Conservation (phyloP, 208 protist genomes). For the Strigomonas culicis region DNA sequence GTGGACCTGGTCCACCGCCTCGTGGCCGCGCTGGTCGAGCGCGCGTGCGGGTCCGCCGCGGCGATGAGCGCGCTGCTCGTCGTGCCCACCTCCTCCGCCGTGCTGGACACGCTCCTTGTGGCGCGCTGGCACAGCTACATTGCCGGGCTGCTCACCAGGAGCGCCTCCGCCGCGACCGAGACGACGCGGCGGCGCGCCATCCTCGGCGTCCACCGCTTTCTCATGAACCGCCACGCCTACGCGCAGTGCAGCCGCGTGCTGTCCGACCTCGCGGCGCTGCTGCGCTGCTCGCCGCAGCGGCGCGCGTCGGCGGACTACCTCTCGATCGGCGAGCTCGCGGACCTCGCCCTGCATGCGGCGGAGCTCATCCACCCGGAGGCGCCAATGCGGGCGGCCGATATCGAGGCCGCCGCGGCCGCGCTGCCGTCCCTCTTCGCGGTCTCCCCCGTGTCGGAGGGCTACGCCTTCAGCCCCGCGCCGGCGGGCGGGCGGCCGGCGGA, state of each 20-base stretch:
- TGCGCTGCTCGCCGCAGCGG: conserved; percentile 66
- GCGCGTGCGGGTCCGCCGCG: conserved; percentile 40
- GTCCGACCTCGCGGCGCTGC: conserved; percentile 54
- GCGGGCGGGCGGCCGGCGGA: background rate
- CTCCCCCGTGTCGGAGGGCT: conserved; percentile 16
- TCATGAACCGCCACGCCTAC: conserved; percentile 75
- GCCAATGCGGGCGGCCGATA: conserved; percentile 10
- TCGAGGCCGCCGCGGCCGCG: too few relatives aligned
- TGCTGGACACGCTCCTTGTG: conserved; percentile 43
- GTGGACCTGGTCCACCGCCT: conserved; percentile 31
- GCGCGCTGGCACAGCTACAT: conserved; percentile 61
- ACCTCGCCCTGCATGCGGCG: conserved; percentile 60
- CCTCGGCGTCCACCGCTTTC: conserved; percentile 62
- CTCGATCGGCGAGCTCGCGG: conserved; percentile 51
- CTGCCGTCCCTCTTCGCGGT: conserved; percentile 5
- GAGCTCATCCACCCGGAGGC: conserved; percentile 52
- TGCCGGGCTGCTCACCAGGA: conserved; percentile 57
- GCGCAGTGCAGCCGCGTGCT: conserved; percentile 71
- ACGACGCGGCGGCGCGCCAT: conserved; percentile 49
- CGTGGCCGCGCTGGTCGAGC: conserved; percentile 30
- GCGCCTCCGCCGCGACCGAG: conserved; percentile 37
- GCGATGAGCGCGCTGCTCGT: conserved; percentile 35
- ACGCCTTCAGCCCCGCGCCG: background rate
- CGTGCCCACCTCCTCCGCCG: conserved; percentile 21
- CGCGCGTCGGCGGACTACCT: conserved; percentile 23